Base-by-base conservation (phyloP, 2,329 filamentous ascomycete species). In the Dactylellina drechsleri region DNA sequence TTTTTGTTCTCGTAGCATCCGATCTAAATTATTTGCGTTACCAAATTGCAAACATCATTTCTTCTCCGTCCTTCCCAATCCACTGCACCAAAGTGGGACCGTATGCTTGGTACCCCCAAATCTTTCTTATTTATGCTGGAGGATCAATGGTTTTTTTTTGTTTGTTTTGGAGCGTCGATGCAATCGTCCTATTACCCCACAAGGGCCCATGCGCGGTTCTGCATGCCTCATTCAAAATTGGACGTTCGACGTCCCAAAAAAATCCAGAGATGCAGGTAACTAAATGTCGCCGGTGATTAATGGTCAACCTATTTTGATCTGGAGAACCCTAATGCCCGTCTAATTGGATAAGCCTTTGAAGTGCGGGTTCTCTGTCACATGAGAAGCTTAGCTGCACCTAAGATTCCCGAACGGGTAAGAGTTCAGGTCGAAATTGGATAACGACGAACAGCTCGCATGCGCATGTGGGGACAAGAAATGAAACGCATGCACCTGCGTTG, bases 1-100 rank as follows among this genome's bases (percentile, higher is more conserved):
- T 20, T 36, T 60, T 60, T 36, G 62, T n/a, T 61, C 65, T 26
- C 60, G 54, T 47, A 41, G 49, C 47, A 67, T 60, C 64, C 43
- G 56, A 61, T 68, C 66, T 60, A 70, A 70, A 50, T 45, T 36
- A 57, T 61, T 70, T 50, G 57, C 66, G 57, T 70, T 70, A 61
- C 66, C 66, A 70, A 70, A 70, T 62, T 56, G 50, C 57, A 47
- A 53, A 26, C 58, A 36, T 53, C 49, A n/a, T 43, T 47, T 54
- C 47, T 66, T 8, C 36, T 59, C 16, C 18, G n/a, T 23, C 36
- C 43, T 28, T 40, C 12, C 31, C 28, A 56, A 40, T 28, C 16
- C 5, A 16, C 4, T 47, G 4, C 15, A 47, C 1, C 7, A 15
- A n/a, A 18, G 43, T 47, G 43, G 49, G n/a, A 52, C 12, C 12